These are phyloP conservation scores for Pichia sp. DNA, from an alignment of 1,139 yeast genomes.

Conservation along the genomic window DNA sequence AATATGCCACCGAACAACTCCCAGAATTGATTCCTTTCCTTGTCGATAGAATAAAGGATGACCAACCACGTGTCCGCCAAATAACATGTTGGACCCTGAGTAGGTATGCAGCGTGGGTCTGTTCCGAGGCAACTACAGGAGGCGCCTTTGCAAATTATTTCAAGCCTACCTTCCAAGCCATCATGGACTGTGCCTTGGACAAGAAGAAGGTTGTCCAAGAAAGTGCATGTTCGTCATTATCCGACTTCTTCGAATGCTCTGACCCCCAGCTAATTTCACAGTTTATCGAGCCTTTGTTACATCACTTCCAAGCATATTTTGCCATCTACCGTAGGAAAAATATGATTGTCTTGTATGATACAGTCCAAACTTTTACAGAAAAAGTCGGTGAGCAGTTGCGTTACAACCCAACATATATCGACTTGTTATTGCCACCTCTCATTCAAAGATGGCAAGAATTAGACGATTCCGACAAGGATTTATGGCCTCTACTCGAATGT, in stretches of 20 bases:
- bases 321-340: slow-evolving; percentile 76
- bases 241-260: slow-evolving; percentile 75
- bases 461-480: slow-evolving; percentile 70
- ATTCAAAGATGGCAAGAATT: slow-evolving; percentile 73
- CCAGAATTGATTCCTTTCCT: slow-evolving; percentile 82
- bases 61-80: slow-evolving; percentile 82
- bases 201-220: slow-evolving; percentile 89
- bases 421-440: slow-evolving; percentile 71
- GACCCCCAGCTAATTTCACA: slow-evolving; percentile 54
- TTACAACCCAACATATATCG: slow-evolving; percentile 49
- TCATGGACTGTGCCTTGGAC: slow-evolving; percentile 73
- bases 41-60: slow-evolving; percentile 72
- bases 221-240: slow-evolving; percentile 84
- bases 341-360: slow-evolving; percentile 76
- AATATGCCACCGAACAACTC: slow-evolving; percentile 63
- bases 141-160: slow-evolving; percentile 65
- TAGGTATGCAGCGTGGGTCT: slow-evolving; percentile 79
- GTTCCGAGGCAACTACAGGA: slow-evolving; percentile 57
- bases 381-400: slow-evolving; percentile 59
- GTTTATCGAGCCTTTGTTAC: slow-evolving; percentile 61
- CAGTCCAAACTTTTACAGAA: slow-evolving; percentile 88
- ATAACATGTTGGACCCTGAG: slow-evolving; percentile 95
- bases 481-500: slow-evolving; percentile 92
- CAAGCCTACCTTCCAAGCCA: slow-evolving; percentile 71
- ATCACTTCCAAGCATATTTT: slow-evolving; percentile 72